These are phyloP conservation scores for Epichloe sylvatica DNA, from an alignment of 2,329 filamentous ascomycete genomes.

Conservation along the genomic window DNA sequence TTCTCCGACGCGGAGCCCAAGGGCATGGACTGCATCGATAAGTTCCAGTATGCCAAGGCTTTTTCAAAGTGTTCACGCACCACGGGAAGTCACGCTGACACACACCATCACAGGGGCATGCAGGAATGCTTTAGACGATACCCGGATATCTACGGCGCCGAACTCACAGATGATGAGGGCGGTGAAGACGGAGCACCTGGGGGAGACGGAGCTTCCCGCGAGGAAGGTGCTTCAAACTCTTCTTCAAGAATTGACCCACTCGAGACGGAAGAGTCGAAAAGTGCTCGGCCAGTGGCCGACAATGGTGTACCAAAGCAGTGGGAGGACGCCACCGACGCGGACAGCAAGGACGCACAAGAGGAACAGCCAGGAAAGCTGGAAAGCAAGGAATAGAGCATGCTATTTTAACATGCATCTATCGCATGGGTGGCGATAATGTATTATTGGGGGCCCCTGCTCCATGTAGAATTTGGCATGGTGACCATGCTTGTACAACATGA, in stretches of 20 bases:
- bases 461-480: slow-evolving; percentile 5
- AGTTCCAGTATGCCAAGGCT: slow-evolving; percentile 64
- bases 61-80: not conserved
- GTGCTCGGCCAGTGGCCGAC: slow-evolving; percentile 3
- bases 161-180: slow-evolving; percentile 63
- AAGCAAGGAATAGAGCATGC: slow-evolving; percentile 2
- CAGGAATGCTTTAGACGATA: slow-evolving; percentile 91
- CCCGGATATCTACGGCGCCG: slow-evolving; percentile 83
- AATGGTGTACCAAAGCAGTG: slow-evolving; percentile 8
- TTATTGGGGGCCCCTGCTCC: not conserved
- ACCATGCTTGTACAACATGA: slow-evolving; percentile 6
- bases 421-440: not conserved
- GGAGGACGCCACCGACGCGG: slow-evolving; percentile 19
- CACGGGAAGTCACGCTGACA: slow-evolving; percentile 11
- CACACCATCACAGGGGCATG: slow-evolving; percentile 56
- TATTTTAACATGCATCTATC: not conserved
- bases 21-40: slow-evolving; percentile 94
- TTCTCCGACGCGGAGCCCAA: slow-evolving; percentile 89
- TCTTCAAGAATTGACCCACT: slow-evolving; percentile 2
- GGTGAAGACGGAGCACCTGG: slow-evolving; percentile 9
- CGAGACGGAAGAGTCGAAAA: slow-evolving; percentile 7
- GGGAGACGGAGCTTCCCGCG: slow-evolving; percentile 1
- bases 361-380: slow-evolving; percentile 10
- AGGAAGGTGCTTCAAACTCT: not conserved
- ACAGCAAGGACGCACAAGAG: slow-evolving; percentile 11